Base-by-base conservation (phyloP, 2,329 filamentous ascomycete genomes). In the Trichoderma endophyticum region DNA sequence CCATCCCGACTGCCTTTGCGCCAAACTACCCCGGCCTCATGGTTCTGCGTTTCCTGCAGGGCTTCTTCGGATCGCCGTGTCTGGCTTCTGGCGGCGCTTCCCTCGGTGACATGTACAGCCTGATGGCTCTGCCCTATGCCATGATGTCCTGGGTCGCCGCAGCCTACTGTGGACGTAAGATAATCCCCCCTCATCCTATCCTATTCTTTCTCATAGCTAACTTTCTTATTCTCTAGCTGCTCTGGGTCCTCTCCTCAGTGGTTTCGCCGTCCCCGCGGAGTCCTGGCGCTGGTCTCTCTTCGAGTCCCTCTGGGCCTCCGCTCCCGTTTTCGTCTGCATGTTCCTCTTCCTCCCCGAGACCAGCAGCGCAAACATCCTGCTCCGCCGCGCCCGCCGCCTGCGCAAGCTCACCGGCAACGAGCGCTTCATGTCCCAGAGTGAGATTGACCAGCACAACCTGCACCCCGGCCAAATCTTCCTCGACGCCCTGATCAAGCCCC, bases 301-400 rank as follows among this genome's bases (percentile, higher is more conserved):
- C 83, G 88, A 91, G 76, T 87, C 91, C 70, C 82, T 92, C 71
- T 91, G 89, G 88, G 83, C 87, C 21, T 83, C 88, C 0, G 85
- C 83, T 0, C 89, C 89, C 0, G 78, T 90, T 57, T 86, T 91
- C 74, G 74, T 91, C n/a, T 69, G 86, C 66, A 87, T 92, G 85
- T 86, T 91, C 76, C 76, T 90, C 73, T 84, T 88, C 73, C 85
- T 92, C 28, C 91, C 91, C 0, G 90, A 93, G 81, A 92, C 91
- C 0, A 87, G 83, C 69, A 79, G 85, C 0, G 81, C 84, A 8
- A 91, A 85, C 73, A 89, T 92, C 75, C 85, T 92, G 3, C 84
- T 89, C 61, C 87, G 86, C 28, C 88, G 90, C 11, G 89, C 90
- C 3, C 78, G 82, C 63, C 87, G 90, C n/a, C 84, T 92, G 6